Percentiles rank a stretch among this genome's conserved stretches.
Evolutionary conservation across 2,329 filamentous ascomycete genomes (phyloP).

Genomic region (Alternaria sp.): DNA sequence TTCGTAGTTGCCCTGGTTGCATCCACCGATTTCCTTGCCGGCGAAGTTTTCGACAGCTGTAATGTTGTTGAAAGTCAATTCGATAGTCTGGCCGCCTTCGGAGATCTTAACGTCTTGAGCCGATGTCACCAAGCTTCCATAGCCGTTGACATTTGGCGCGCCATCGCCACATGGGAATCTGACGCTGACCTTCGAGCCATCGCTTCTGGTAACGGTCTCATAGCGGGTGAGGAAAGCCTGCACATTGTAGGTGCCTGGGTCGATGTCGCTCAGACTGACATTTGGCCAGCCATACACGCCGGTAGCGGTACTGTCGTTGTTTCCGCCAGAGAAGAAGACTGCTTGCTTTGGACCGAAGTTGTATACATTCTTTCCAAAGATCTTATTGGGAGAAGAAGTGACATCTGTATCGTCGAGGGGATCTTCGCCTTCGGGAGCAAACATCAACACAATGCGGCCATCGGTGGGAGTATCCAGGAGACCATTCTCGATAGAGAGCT

Average conservation of each 20-base stretch:
- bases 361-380: conserved; percentile 48
- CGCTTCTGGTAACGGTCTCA: conserved; percentile 44
- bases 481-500: conserved; percentile 35
- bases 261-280: conserved; percentile 37
- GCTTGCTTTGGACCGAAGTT: conserved; percentile 23
- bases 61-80: conserved; percentile 40
- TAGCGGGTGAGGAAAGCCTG: conserved; percentile 47
- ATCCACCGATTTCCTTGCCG: conserved; percentile 47
- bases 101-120: conserved; percentile 31
- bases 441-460: conserved; percentile 43
- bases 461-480: conserved; percentile 35
- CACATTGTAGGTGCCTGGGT: conserved; percentile 40
- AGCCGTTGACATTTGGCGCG: conserved; percentile 34
- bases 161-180: conserved; percentile 49
- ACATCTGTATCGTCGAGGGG: conserved; percentile 48
- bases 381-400: conserved; percentile 40
- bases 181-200: conserved; percentile 45
- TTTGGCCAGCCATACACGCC: conserved; percentile 46
- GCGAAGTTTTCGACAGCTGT: conserved; percentile 29
- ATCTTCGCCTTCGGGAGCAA: conserved; percentile 43
- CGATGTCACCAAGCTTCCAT: conserved; percentile 39
- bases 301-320: conserved; percentile 25
- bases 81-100: conserved; percentile 37
- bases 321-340: conserved; percentile 38
- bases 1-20: conserved; percentile 48